These are phyloP conservation scores for Termitomyces sp. DNA, from an alignment of 768 basidiomycete genomes.

Conservation along the genomic window DNA sequence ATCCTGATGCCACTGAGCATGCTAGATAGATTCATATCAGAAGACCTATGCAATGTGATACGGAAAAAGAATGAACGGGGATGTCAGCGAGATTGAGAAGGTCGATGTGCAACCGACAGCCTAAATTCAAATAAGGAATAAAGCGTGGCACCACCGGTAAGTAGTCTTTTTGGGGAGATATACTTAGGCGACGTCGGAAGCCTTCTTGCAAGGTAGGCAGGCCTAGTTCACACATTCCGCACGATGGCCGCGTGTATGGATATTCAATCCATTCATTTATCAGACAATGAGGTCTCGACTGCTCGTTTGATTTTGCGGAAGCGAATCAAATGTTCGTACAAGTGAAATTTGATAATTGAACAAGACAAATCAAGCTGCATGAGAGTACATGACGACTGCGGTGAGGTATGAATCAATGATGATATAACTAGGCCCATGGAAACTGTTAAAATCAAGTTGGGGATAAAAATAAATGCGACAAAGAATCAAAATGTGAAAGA, in stretches of 20 bases:
- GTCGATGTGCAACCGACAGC: neutral
- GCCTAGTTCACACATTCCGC: neutral
- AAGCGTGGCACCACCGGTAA: neutral
- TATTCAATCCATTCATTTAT: neutral
- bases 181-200: neutral
- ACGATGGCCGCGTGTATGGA: neutral
- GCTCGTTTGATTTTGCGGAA: conserved; percentile 1
- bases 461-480: conserved; percentile 7
- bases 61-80: neutral
- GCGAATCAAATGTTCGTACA: conserved; percentile 2
- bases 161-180: neutral
- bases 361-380: conserved; percentile 12
- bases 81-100: neutral
- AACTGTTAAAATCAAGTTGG: neutral
- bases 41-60: neutral
- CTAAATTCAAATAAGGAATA: neutral
- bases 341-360: conserved; percentile 1
- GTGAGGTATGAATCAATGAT: conserved; percentile 9
- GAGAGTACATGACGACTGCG: conserved; percentile 6
- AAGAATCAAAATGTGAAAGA: neutral
- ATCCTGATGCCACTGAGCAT: neutral
- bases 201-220: neutral
- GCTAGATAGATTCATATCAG: neutral
- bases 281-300: neutral
- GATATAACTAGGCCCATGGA: neutral